Percentiles rank a stretch among this genome's conserved stretches.
These are phyloP conservation scores for Cryptococcus hybrid DNA, from an alignment of 1,284 basidiomycete genomes.

Conservation along the genomic window DNA sequence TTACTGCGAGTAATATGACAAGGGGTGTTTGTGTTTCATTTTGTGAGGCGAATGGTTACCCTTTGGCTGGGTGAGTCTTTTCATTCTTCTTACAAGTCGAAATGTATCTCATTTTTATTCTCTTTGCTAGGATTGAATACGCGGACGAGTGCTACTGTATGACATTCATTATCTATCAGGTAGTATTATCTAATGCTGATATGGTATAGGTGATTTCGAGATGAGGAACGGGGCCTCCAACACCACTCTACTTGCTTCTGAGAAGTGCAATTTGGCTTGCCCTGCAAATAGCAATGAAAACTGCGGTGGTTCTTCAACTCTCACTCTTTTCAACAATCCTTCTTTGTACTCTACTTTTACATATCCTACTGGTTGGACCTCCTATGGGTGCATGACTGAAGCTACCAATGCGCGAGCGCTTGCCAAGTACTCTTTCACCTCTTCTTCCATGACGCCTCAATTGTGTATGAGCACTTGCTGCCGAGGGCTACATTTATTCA, in stretches of 20 bases:
- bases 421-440: conserved; percentile 21
- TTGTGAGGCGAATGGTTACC: conserved; percentile 24
- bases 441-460: conserved; percentile 25
- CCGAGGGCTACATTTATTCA: conserved; percentile 24
- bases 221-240: conserved; percentile 33
- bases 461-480: conserved; percentile 25
- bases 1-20: conserved; percentile 26
- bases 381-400: conserved; percentile 32
- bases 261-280: conserved; percentile 24
- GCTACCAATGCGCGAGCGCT: conserved; percentile 24
- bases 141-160: background rate
- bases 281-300: conserved; percentile 27
- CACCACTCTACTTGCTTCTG: conserved; percentile 19
- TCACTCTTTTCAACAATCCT: conserved; percentile 57
- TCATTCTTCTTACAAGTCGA: background rate
- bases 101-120: too few species aligned
- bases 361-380: conserved; percentile 29
- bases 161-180: conserved; percentile 8
- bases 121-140: too few species aligned
- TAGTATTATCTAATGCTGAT: conserved; percentile 32
- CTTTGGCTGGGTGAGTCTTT: background rate
- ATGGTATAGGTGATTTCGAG: conserved; percentile 11
- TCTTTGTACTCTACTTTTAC: conserved; percentile 51
- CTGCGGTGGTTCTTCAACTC: conserved; percentile 31
- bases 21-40: conserved; percentile 21